These are phyloP conservation scores for Pochonia chlamydosporia DNA, from an alignment of 2,329 filamentous ascomycete species.

Conservation along the genomic window DNA sequence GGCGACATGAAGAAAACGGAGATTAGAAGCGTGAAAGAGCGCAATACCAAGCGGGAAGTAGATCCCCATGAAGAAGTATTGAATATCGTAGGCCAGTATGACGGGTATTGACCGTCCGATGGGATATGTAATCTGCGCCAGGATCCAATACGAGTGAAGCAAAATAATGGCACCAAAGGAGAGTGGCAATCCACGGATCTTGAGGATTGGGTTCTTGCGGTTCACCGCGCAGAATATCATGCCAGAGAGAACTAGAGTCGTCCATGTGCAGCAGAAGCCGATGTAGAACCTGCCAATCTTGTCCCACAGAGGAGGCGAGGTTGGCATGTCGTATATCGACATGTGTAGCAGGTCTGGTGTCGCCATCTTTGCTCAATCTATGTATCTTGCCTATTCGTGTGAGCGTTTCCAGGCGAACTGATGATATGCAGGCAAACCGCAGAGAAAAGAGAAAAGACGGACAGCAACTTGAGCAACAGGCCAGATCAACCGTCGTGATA, in stretches of 20 bases:
- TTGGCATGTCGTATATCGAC: conserved; percentile 12
- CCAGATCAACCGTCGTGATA: no score
- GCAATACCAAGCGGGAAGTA: conserved; percentile 53
- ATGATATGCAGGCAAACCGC: no score
- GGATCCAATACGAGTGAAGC: conserved; percentile 32
- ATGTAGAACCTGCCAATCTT: conserved; percentile 23
- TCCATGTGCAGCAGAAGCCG: conserved; percentile 20
- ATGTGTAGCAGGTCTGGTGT: not conserved
- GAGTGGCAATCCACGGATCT: conserved; percentile 31
- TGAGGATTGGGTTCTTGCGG: conserved; percentile 28
- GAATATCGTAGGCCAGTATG: conserved; percentile 37
- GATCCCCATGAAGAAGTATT: conserved; percentile 56
- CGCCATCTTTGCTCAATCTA: not conserved
- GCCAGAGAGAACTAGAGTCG: conserved; percentile 24
- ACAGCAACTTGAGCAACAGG: no score
- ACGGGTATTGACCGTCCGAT: conserved; percentile 34
- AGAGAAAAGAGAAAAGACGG: not conserved
- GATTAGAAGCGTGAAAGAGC: conserved; percentile 52
- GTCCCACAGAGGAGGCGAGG: conserved; percentile 20
- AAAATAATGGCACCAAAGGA: conserved; percentile 30
- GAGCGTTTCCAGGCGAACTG: no score
- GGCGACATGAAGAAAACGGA: conserved; percentile 45
- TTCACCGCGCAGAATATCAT: conserved; percentile 28
- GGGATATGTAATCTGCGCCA: conserved; percentile 36
- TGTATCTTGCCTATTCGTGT: no score